A percentile compares a stretch with the other conserved stretches of the same genome.
Conservation (phyloP, 2,329 filamentous ascomycete genomes). For the Stachybotrys chartarum region DNA sequence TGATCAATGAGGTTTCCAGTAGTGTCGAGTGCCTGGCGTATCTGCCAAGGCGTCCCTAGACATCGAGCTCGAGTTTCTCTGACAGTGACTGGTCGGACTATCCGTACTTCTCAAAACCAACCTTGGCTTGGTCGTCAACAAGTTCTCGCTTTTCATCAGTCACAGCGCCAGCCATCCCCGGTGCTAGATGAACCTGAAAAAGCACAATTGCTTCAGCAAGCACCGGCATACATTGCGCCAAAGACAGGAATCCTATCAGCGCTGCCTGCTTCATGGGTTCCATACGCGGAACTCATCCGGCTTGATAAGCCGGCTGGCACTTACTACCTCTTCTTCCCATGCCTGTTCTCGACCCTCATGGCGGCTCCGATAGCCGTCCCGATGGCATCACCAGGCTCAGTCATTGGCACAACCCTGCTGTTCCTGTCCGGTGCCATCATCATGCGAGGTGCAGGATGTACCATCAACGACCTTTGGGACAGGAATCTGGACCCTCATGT, state of each 20-base stretch:
- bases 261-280: slow-evolving; percentile 63
- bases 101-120: background rate
- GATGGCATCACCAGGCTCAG: slow-evolving; percentile 50
- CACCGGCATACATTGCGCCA: slow-evolving; percentile 55
- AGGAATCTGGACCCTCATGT: slow-evolving; percentile 80
- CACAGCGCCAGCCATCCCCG: slow-evolving; percentile 9
- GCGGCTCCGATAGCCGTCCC: slow-evolving; percentile 64
- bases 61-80: background rate
- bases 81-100: slow-evolving; percentile 11
- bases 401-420: slow-evolving; percentile 57
- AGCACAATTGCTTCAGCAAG: slow-evolving; percentile 1
- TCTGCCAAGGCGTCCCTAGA: background rate
- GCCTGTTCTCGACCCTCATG: slow-evolving; percentile 75
- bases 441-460: slow-evolving; percentile 83
- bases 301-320: slow-evolving; percentile 76
- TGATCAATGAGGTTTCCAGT: background rate
- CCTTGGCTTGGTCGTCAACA: slow-evolving; percentile 9
- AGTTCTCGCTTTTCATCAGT: slow-evolving; percentile 15
- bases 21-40: background rate
- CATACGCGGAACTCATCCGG: slow-evolving; percentile 75
- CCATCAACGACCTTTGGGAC: slow-evolving; percentile 89
- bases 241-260: slow-evolving; percentile 62
- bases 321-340: slow-evolving; percentile 81
- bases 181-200: slow-evolving; percentile 5
- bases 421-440: slow-evolving; percentile 73